These are phyloP conservation scores for Kalaharituber pfeilii DNA, from an alignment of 2,329 filamentous ascomycete genomes.

Conservation along the genomic window DNA sequence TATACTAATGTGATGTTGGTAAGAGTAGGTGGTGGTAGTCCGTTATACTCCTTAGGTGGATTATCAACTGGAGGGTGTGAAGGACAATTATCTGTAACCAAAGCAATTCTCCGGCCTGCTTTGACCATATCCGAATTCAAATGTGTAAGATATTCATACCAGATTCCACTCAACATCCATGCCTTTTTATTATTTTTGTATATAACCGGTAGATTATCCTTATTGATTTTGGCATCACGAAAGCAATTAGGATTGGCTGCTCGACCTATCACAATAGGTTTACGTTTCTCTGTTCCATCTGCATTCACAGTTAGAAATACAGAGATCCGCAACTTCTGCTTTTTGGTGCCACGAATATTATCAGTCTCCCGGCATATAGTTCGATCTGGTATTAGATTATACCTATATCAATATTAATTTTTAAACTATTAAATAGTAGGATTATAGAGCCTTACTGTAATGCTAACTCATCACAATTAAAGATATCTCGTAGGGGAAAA, in stretches of 20 bases:
- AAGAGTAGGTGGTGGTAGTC: constrained; percentile 10
- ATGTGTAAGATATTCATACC: constrained; percentile 13
- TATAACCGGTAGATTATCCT: constrained; percentile 18
- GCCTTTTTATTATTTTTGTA: constrained; percentile 22
- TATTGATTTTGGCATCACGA: constrained; percentile 16
- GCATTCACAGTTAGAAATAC: constrained; percentile 19
- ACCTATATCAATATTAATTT: neutral
- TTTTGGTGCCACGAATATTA: constrained; percentile 3
- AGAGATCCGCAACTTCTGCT: constrained; percentile 17
- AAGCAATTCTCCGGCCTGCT: constrained; percentile 8
- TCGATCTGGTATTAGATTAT: neutral
- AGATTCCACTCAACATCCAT: constrained; percentile 18
- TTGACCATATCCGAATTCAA: constrained; percentile 11
- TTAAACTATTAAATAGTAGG: neutral
- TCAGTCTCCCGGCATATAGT: neutral
- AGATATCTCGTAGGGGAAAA: neutral
- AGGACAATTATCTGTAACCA: constrained; percentile 12
- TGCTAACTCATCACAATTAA: neutral
- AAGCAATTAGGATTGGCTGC: constrained; percentile 18
- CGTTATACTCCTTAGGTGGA: constrained; percentile 12
- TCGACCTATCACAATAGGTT: constrained; percentile 20
- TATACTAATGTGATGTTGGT: constrained; percentile 15
- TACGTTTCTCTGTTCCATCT: constrained; percentile 21
- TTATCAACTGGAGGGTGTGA: constrained; percentile 11
- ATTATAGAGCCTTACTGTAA: neutral